Conservation (phyloP, 2,329 filamentous ascomycete species). For the Neonectria punicea region DNA sequence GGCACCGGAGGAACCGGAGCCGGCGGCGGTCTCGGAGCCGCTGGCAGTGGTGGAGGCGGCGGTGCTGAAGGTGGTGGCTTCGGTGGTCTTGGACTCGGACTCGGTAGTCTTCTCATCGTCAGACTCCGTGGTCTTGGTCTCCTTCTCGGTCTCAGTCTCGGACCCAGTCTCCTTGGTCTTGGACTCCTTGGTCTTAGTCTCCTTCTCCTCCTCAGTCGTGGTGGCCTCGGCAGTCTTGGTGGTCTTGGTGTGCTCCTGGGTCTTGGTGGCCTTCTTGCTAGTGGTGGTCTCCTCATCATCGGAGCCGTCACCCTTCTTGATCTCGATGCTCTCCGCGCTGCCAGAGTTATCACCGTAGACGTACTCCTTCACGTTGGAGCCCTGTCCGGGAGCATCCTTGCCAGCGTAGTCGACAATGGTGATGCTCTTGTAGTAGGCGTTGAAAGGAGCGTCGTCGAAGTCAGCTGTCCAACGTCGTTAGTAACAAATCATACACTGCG, state of each 20-base stretch:
- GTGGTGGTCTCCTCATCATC: slow-evolving; percentile 31
- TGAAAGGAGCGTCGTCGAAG: slow-evolving; percentile 63
- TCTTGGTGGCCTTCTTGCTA: slow-evolving; percentile 30
- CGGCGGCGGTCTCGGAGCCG: slow-evolving; percentile 23
- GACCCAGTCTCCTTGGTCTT: slow-evolving; percentile 27
- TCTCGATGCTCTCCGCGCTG: slow-evolving; percentile 62
- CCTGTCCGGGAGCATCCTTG: slow-evolving; percentile 51
- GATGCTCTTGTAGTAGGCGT: slow-evolving; percentile 67
- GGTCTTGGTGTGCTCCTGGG: slow-evolving; percentile 18
- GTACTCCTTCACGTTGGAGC: slow-evolving; percentile 61
- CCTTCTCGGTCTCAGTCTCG: slow-evolving; percentile 29
- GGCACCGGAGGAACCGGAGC: slow-evolving; percentile 27
- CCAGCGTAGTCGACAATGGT: slow-evolving; percentile 66
- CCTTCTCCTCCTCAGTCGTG: slow-evolving; percentile 32
- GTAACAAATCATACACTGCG: neutral
- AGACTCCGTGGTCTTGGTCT: slow-evolving; percentile 12
- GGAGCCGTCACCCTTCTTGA: slow-evolving; percentile 52
- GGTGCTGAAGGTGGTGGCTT: slow-evolving; percentile 38
- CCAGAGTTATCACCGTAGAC: slow-evolving; percentile 61
- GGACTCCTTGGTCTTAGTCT: slow-evolving; percentile 23
- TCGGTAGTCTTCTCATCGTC: slow-evolving; percentile 22
- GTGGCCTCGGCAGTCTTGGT: slow-evolving; percentile 29
- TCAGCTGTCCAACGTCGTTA: slow-evolving; percentile 54
- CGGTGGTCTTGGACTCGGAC: slow-evolving; percentile 20
- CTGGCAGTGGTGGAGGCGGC: slow-evolving; percentile 22